These are phyloP conservation scores for Aureobasidium sp. DNA, from an alignment of 2,329 filamentous ascomycete genomes.

Conservation along the genomic window DNA sequence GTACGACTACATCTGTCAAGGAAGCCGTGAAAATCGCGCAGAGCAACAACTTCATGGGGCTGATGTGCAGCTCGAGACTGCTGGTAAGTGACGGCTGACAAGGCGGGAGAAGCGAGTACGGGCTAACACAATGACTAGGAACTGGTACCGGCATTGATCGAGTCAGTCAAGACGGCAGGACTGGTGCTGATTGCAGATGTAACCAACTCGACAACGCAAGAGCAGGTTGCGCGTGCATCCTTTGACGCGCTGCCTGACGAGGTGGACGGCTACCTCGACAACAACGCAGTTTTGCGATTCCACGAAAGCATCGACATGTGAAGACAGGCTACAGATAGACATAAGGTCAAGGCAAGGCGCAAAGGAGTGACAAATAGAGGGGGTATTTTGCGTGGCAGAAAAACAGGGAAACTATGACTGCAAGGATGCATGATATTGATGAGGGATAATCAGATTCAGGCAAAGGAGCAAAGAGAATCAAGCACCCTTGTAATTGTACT, in stretches of 20 bases:
- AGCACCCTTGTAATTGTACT: conserved; percentile 62
- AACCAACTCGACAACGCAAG: conserved; percentile 35
- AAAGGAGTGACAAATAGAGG: not conserved
- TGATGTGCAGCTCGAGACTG: conserved; percentile 82
- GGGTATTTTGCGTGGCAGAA: not conserved
- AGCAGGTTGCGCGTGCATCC: conserved; percentile 38
- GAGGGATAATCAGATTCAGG: not conserved
- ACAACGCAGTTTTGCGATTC: conserved; percentile 82
- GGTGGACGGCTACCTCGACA: conserved; percentile 79
- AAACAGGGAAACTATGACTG: not conserved
- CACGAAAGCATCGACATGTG: conserved; percentile 70
- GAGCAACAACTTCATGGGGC: conserved; percentile 95
- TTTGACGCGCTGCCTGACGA: conserved; percentile 63
- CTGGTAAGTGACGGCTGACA: conserved; percentile 54
- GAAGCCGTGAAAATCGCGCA: conserved; percentile 89
- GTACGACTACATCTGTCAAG: conserved; percentile 79
- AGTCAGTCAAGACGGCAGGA: conserved; percentile 90
- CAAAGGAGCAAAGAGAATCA: conserved; percentile 28
- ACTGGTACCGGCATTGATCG: conserved; percentile 84
- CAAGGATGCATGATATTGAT: not conserved
- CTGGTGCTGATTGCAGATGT: conserved; percentile 87
- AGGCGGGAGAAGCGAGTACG: not conserved
- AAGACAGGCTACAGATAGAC: conserved; percentile 1
- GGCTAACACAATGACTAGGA: conserved; percentile 51
- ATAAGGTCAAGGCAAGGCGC: not conserved